A percentile compares a stretch with the other conserved stretches of the same genome.
These are phyloP conservation scores for Tuber borchii DNA, from an alignment of 495 filamentous ascomycete species.

Conservation along the genomic window DNA sequence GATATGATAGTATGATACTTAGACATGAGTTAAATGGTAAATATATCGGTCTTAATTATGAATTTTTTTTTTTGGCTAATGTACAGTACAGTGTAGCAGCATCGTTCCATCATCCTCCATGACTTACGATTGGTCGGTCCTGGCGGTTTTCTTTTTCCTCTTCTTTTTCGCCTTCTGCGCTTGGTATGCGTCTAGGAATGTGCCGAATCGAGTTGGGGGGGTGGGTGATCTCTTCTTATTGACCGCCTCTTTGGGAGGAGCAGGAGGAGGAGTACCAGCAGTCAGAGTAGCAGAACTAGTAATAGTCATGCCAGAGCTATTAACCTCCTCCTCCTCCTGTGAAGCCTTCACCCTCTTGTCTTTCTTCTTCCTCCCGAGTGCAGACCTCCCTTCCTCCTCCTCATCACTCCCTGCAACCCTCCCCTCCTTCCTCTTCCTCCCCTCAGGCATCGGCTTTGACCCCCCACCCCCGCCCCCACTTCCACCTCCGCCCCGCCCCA, in stretches of 20 bases:
- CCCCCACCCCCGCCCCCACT: conserved; percentile 35
- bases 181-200: conserved; percentile 30
- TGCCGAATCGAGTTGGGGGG: conserved; percentile 13
- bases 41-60: background rate
- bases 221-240: conserved; percentile 5
- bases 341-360: conserved; percentile 40
- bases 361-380: conserved; percentile 50
- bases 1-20: background rate
- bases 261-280: background rate
- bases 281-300: background rate
- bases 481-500: conserved; percentile 46
- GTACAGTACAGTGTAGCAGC: background rate
- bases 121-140: background rate
- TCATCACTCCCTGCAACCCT: conserved; percentile 38
- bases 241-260: background rate
- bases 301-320: background rate
- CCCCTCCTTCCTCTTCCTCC: conserved; percentile 34
- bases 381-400: conserved; percentile 54
- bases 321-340: conserved; percentile 20
- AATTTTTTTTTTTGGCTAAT: background rate
- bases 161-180: conserved; percentile 45
- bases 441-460: conserved; percentile 40
- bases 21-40: background rate
- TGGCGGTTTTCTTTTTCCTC: conserved; percentile 38
- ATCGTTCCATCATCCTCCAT: background rate